Conservation (phyloP, 129 eudicot species). For the Flaveria bidentis region DNA sequence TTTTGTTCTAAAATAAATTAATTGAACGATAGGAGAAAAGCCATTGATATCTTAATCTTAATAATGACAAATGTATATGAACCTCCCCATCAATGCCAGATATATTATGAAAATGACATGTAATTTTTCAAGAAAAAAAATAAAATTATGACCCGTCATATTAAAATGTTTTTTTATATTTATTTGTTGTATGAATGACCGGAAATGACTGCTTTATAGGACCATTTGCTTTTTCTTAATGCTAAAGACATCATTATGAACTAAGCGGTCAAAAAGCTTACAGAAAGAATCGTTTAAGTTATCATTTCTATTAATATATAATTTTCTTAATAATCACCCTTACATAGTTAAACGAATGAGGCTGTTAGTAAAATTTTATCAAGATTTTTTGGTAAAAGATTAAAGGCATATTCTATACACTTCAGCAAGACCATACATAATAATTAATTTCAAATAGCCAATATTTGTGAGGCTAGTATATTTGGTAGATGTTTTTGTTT, state of each 20-base stretch:
- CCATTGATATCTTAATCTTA: not conserved
- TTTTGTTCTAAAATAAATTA: not conserved
- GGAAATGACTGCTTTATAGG: constrained; percentile 1
- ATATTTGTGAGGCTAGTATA: not conserved
- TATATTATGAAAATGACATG: not conserved
- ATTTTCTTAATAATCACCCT: constrained; percentile 3
- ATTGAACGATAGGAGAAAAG: not conserved
- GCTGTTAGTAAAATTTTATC: not conserved
- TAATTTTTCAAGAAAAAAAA: not conserved
- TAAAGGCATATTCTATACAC: not conserved
- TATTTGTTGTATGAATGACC: not conserved
- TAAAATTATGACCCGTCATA: not conserved
- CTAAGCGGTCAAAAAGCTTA: constrained; percentile 29
- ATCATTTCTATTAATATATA: not conserved
- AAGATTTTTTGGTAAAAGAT: not conserved
- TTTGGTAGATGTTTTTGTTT: too few relatives aligned
- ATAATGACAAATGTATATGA: not conserved
- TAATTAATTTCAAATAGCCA: not conserved
- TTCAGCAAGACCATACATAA: not conserved
- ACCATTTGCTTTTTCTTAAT: constrained; percentile 24
- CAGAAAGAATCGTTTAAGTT: not conserved
- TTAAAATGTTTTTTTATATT: not conserved
- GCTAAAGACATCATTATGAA: constrained; percentile 29
- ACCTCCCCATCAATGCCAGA: not conserved
- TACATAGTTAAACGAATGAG: not conserved